These are phyloP conservation scores for Pezicula radicicola DNA, from an alignment of 2,329 filamentous ascomycete species.

Conservation along the genomic window DNA sequence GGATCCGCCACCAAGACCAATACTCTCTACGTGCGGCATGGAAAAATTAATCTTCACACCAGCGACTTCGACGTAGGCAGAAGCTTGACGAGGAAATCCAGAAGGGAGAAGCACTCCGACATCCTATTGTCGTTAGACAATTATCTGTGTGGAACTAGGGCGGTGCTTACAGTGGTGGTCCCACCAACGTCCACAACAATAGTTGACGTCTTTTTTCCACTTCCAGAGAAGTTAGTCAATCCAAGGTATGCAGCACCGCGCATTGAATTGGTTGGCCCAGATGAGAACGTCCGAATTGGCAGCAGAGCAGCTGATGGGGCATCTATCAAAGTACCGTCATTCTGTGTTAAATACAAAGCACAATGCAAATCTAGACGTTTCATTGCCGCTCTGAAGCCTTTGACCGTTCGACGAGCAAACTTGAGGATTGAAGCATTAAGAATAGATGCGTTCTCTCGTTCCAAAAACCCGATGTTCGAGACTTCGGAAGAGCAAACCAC, in stretches of 20 bases:
- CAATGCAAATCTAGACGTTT: slow-evolving; percentile 41
- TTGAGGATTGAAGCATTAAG: slow-evolving; percentile 58
- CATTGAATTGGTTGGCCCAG: slow-evolving; percentile 61
- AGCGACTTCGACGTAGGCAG: slow-evolving; percentile 52
- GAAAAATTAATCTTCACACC: slow-evolving; percentile 57
- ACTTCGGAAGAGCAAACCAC: slow-evolving; percentile 47
- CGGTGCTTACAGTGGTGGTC: slow-evolving; percentile 47
- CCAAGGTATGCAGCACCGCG: slow-evolving; percentile 56
- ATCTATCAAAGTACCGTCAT: slow-evolving; percentile 57
- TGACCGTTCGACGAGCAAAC: slow-evolving; percentile 53
- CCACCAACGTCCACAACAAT: slow-evolving; percentile 54
- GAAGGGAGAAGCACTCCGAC: slow-evolving; percentile 53
- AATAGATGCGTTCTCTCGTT: slow-evolving; percentile 62
- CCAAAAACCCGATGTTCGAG: slow-evolving; percentile 42
- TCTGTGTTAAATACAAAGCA: slow-evolving; percentile 52
- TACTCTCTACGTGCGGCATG: slow-evolving; percentile 51
- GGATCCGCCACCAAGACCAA: slow-evolving; percentile 54
- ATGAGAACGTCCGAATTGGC: slow-evolving; percentile 59
- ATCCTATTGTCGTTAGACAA: slow-evolving; percentile 23
- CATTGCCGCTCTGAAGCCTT: slow-evolving; percentile 50
- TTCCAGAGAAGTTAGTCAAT: slow-evolving; percentile 7
- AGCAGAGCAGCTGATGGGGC: slow-evolving; percentile 48
- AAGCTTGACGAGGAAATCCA: slow-evolving; percentile 56
- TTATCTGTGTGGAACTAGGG: background rate
- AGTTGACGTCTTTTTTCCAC: slow-evolving; percentile 13